Evolutionary conservation across 2,329 filamentous ascomycete species (phyloP).

Genomic region (Colletotrichum shisoi): DNA sequence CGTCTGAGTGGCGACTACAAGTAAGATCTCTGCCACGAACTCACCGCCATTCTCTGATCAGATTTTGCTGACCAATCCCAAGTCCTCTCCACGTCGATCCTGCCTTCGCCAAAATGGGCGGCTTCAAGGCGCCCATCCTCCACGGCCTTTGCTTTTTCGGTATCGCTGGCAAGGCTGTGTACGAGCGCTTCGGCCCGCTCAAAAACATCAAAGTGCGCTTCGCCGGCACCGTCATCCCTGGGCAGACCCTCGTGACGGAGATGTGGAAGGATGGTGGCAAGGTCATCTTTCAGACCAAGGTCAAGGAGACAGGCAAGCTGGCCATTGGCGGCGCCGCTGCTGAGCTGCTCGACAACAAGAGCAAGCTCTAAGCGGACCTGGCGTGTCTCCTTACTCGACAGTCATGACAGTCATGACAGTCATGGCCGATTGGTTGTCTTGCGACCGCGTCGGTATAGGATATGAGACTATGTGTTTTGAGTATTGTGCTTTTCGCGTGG

Average conservation of each 20-base stretch:
- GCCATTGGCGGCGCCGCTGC: slow-evolving; percentile 83
- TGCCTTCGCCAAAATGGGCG: slow-evolving; percentile 90
- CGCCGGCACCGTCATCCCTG: slow-evolving; percentile 82
- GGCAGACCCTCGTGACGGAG: slow-evolving; percentile 89
- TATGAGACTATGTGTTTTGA: not conserved
- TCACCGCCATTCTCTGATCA: slow-evolving; percentile 15
- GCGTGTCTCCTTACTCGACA: not conserved
- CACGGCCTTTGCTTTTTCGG: slow-evolving; percentile 98
- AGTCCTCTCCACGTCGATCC: slow-evolving; percentile 94
- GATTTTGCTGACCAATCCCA: not conserved
- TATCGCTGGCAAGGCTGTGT: slow-evolving; percentile 87
- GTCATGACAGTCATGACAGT: too few species aligned
- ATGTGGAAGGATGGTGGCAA: slow-evolving; percentile 89
- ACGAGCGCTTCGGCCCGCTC: slow-evolving; percentile 81
- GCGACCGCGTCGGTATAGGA: not conserved
- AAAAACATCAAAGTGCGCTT: slow-evolving; percentile 95
- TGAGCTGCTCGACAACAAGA: slow-evolving; percentile 65
- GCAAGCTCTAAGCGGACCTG: slow-evolving; percentile 42
- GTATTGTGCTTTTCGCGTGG: not conserved
- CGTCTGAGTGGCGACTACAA: slow-evolving; percentile 94
- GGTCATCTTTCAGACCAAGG: slow-evolving; percentile 84
- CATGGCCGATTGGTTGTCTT: too few species aligned
- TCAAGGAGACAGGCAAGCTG: slow-evolving; percentile 91
- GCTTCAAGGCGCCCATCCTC: slow-evolving; percentile 92
- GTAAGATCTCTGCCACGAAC: slow-evolving; percentile 47